Percentiles rank a stretch among this genome's conserved stretches.
phyloP scores from a whole-genome alignment of 2,329 filamentous ascomycete species.

The Penicillium janthinellum region DNA sequence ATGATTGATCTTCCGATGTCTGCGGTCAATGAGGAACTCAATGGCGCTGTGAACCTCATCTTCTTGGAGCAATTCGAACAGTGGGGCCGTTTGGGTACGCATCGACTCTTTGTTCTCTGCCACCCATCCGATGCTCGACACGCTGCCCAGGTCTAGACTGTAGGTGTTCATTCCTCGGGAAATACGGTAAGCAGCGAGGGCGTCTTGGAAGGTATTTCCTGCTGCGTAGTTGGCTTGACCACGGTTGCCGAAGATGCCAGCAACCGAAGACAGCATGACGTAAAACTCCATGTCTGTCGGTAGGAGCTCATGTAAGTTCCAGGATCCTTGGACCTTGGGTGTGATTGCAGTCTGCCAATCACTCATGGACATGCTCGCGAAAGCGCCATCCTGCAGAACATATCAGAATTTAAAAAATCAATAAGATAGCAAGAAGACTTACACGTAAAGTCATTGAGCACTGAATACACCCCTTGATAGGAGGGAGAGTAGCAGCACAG shows the following conservation, averaged over 20 bases:
- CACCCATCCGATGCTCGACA: conserved; percentile 39
- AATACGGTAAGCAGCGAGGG: conserved; percentile 34
- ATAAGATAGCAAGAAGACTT: not conserved
- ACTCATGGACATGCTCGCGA: conserved; percentile 37
- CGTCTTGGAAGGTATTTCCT: conserved; percentile 44
- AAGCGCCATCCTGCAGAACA: conserved; percentile 17
- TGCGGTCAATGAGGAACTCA: conserved; percentile 21
- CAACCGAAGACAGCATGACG: conserved; percentile 45
- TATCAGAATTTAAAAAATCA: not conserved
- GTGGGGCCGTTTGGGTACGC: conserved; percentile 11
- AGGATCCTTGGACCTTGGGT: conserved; percentile 46
- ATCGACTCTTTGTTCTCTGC: conserved; percentile 28
- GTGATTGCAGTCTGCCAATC: conserved; percentile 41
- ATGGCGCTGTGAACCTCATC: conserved; percentile 27
- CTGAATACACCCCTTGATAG: conserved; percentile 31
- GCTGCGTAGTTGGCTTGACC: conserved; percentile 51
- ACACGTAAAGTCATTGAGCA: conserved; percentile 27
- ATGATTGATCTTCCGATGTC: not conserved
- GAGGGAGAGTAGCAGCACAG: conserved; percentile 11
- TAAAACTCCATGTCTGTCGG: conserved; percentile 45
- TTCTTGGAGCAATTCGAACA: conserved; percentile 27
- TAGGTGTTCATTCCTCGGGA: conserved; percentile 20
- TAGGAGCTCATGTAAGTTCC: conserved; percentile 38
- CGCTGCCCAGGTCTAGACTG: conserved; percentile 33
- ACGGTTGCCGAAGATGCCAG: conserved; percentile 49